phyloP scores from a whole-genome alignment of 179 eudicot genomes.

The Beta corolliflora region DNA sequence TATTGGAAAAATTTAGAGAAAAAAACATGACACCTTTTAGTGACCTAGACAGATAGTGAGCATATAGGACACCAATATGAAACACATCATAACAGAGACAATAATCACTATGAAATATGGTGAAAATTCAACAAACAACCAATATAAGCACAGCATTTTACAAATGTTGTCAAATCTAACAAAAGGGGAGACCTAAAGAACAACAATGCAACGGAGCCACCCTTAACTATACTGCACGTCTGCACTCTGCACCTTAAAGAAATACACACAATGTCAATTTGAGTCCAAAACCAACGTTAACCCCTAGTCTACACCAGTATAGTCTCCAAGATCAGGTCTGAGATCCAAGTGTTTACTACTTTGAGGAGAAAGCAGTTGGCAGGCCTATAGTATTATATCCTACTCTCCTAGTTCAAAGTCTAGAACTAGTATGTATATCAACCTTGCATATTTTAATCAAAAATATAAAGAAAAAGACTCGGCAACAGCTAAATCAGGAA shows the following conservation, averaged over 20 bases:
- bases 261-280: not conserved
- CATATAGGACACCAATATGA: not conserved
- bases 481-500: not conserved
- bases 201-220: not conserved
- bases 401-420: not conserved
- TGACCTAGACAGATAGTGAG: not conserved
- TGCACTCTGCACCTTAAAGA: not conserved
- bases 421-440: not conserved
- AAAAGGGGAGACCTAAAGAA: too few relatives aligned
- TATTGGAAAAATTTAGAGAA: too few relatives aligned
- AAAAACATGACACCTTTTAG: too few relatives aligned
- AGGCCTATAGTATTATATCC: not conserved
- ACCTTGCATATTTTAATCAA: not conserved
- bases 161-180: not conserved
- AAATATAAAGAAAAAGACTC: not conserved
- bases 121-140: not conserved
- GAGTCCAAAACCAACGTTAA: not conserved
- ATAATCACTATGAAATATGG: not conserved
- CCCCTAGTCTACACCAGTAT: slow-evolving; percentile 1
- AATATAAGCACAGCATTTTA: not conserved
- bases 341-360: not conserved
- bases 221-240: not conserved
- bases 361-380: not conserved
- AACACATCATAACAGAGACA: not conserved
- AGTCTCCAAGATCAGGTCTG: not conserved